Evolutionary conservation across 2,329 filamentous ascomycete species (phyloP).

Genomic region (Epichloe amarillans): DNA sequence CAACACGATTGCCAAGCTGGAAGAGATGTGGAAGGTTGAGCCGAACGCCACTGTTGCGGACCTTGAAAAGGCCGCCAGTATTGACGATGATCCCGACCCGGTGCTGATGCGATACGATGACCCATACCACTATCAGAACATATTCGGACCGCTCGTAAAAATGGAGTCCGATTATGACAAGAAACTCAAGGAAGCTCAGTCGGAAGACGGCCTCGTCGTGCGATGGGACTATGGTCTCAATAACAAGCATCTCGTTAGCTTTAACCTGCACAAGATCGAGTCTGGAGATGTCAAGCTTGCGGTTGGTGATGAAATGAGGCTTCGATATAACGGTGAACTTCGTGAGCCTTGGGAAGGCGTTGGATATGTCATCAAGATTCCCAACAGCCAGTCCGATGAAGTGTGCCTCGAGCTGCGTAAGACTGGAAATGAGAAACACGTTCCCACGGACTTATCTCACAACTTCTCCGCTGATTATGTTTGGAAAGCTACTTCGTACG

Average conservation of each 20-base stretch:
- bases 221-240: slow-evolving; percentile 93
- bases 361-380: slow-evolving; percentile 98
- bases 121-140: slow-evolving; percentile 96
- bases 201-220: slow-evolving; percentile 86
- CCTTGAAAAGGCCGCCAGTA: slow-evolving; percentile 77
- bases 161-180: slow-evolving; percentile 99
- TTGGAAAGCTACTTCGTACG: slow-evolving; percentile 98
- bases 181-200: slow-evolving; percentile 96
- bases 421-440: slow-evolving; percentile 88
- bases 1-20: slow-evolving; percentile 88
- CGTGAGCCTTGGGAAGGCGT: slow-evolving; percentile 92
- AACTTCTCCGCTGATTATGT: slow-evolving; percentile 99
- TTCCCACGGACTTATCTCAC: slow-evolving; percentile 90
- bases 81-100: slow-evolving; percentile 89
- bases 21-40: slow-evolving; percentile 98
- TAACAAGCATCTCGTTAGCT: slow-evolving; percentile 93
- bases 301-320: slow-evolving; percentile 94
- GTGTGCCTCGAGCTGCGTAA: slow-evolving; percentile 90
- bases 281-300: slow-evolving; percentile 95
- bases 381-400: slow-evolving; percentile 97
- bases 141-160: slow-evolving; percentile 94
- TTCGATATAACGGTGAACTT: slow-evolving; percentile 91
- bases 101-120: slow-evolving; percentile 92
- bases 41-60: slow-evolving; percentile 77
- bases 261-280: slow-evolving; percentile 92